Evolutionary conservation across 2,329 filamentous ascomycete genomes (phyloP).

Genomic region (Xylariaceae sp.): DNA sequence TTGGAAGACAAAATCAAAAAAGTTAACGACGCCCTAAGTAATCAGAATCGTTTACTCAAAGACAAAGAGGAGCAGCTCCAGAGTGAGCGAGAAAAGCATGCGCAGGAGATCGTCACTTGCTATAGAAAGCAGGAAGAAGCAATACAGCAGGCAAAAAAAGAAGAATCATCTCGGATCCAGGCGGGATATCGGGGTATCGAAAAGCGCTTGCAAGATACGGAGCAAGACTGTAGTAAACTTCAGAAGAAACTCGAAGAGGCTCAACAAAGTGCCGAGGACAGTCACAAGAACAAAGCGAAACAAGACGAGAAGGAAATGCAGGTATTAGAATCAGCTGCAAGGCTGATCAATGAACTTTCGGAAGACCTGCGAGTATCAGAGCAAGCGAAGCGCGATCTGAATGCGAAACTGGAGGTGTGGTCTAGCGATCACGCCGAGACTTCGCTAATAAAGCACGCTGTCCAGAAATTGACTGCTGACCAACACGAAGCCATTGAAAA

Average conservation of each 20-base stretch:
- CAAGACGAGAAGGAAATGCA: constrained; percentile 16
- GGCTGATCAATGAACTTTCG: constrained; percentile 14
- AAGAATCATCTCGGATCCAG: constrained; percentile 33
- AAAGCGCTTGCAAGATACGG: constrained; percentile 25
- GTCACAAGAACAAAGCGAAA: constrained; percentile 18
- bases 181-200: constrained; percentile 28
- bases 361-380: constrained; percentile 16
- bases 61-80: constrained; percentile 17
- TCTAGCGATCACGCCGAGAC: constrained; percentile 20
- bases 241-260: constrained; percentile 30
- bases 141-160: constrained; percentile 29
- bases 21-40: constrained; percentile 15
- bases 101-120: constrained; percentile 10
- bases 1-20: constrained; percentile 16
- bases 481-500: constrained; percentile 21
- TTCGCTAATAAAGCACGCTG: constrained; percentile 20
- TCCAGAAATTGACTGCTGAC: constrained; percentile 20
- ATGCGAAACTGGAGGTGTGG: constrained; percentile 23
- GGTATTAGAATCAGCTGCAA: constrained; percentile 9
- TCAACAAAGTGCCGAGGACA: constrained; percentile 16
- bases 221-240: constrained; percentile 23
- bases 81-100: constrained; percentile 19
- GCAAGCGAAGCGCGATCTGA: constrained; percentile 17
- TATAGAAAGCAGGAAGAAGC: constrained; percentile 26
- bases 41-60: constrained; percentile 14